These are phyloP conservation scores for Phtheirospermum japonicum DNA, from an alignment of 257 asterid genomes.

Conservation along the genomic window DNA sequence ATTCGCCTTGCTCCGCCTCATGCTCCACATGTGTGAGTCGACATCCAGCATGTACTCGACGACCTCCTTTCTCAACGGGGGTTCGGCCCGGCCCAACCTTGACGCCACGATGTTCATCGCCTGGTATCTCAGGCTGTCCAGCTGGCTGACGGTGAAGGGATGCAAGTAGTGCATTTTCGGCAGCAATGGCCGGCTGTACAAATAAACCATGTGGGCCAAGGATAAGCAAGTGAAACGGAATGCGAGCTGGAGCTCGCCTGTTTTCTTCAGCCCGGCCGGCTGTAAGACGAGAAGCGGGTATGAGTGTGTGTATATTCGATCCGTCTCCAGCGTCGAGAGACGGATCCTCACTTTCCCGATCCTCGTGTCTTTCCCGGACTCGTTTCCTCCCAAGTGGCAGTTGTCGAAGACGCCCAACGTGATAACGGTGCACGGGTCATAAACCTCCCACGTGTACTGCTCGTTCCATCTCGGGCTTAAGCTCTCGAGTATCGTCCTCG, in stretches of 20 bases:
- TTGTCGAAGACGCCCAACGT: conserved; percentile 68
- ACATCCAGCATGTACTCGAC: conserved; percentile 85
- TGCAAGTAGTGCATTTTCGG: conserved; percentile 82
- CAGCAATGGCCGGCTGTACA: conserved; percentile 59
- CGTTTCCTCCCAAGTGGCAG: conserved; percentile 49
- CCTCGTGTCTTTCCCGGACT: conserved; percentile 47
- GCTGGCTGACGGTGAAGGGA: conserved; percentile 61
- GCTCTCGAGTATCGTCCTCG: conserved; percentile 65
- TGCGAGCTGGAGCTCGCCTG: conserved; percentile 76
- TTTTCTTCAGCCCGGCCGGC: conserved; percentile 66
- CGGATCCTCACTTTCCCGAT: conserved; percentile 74
- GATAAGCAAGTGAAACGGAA: conserved; percentile 72
- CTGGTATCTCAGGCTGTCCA: conserved; percentile 67
- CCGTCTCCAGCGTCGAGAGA: conserved; percentile 68
- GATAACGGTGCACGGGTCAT: conserved; percentile 71
- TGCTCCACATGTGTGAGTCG: conserved; percentile 92
- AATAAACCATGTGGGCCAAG: conserved; percentile 53
- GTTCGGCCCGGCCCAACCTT: conserved; percentile 77
- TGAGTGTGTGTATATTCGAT: conserved; percentile 62
- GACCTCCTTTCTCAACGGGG: conserved; percentile 70
- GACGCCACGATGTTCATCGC: conserved; percentile 78
- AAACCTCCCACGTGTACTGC: conserved; percentile 85
- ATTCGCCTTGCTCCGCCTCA: conserved; percentile 87
- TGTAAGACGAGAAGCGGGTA: conserved; percentile 74
- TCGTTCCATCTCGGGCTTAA: conserved; percentile 70